Base-by-base conservation (phyloP, 2,329 filamentous ascomycete species). In the Myriosclerotinia scirpicola region DNA sequence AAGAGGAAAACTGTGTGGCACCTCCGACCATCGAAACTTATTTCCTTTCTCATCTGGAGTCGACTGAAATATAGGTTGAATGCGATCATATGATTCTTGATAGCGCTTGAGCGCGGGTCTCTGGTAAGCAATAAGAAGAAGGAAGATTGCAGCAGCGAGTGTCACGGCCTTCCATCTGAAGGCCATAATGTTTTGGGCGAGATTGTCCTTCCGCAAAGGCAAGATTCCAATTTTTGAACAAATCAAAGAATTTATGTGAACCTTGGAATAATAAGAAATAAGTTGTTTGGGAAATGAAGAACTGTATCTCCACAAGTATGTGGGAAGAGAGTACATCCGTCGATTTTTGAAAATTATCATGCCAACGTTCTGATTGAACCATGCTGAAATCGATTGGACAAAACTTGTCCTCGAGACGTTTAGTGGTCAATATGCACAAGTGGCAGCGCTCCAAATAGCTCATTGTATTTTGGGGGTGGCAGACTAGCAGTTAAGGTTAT, bases 1-100 rank as follows among this genome's bases (percentile, higher is more conserved):
- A 8, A 72, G 44, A 54, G 66, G 67, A 64, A 65, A 66, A 14
- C 54, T 54, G 20, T 65, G 64, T 34, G 46, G 36, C 34, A 65
- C 54, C 17, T 65, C 38, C 14, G 54, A 65, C 64, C 64, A 65
- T 44, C 50, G 38, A n/a, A 65, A 60, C 4, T 38, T 54, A 17
- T 59, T 40, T 26, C 30, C 44, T 34, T 53, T 44, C 1, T 34
- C 17, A 7, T 59, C 14, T 14, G 42, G 22, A 15, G 14, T 17
- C 15, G 63, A 30, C 22, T 60, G 46, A 22, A 36, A 2, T 53
- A 53, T 22, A 6, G n/a, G 12, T 26, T 53, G 40, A 20, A 30
- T 42, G 5, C 22, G 15, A 44, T 53, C 36, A 17, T 54, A 52
- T 26, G 42, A 53, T 12, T 36, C 12, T 22, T 46, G 44, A 17